These are phyloP conservation scores for Sarcodon aspratus DNA, from an alignment of 768 basidiomycete species.

Conservation along the genomic window DNA sequence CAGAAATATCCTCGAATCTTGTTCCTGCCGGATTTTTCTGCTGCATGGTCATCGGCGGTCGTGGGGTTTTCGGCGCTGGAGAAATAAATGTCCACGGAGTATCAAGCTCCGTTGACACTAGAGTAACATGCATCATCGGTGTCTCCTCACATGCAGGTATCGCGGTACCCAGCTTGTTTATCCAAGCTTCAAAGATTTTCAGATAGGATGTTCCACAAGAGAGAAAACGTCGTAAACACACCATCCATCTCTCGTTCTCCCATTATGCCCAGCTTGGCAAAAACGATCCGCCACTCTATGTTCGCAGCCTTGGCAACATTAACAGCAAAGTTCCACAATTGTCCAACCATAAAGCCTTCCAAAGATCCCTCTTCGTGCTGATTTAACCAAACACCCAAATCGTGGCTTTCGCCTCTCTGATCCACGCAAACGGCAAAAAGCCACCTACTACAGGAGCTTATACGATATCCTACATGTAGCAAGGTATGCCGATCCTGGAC, in stretches of 20 bases:
- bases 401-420: conserved; percentile 67
- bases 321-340: conserved; percentile 62
- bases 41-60: conserved; percentile 14
- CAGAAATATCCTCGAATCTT: conserved; percentile 32
- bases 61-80: conserved; percentile 10
- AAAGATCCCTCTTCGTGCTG: conserved; percentile 30
- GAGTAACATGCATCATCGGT: conserved; percentile 45
- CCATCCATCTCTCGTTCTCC: conserved; percentile 50
- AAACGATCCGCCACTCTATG: conserved; percentile 72
- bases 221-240: conserved; percentile 21
- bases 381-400: conserved; percentile 56
- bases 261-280: conserved; percentile 60
- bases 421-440: conserved; percentile 65
- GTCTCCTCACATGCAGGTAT: conserved; percentile 26
- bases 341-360: conserved; percentile 39
- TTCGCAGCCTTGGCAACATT: conserved; percentile 52
- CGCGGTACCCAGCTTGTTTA: conserved; percentile 32
- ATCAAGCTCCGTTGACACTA: conserved; percentile 49
- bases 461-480: conserved; percentile 66
- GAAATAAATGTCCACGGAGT: conserved; percentile 49
- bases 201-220: conserved; percentile 2
- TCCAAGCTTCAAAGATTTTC: conserved; percentile 47
- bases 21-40: conserved; percentile 20
- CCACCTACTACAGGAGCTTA: conserved; percentile 66
- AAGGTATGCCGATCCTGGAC: conserved; percentile 48